Conservation (phyloP, 1,139 yeast species). For the Geotrichum europaeum region DNA sequence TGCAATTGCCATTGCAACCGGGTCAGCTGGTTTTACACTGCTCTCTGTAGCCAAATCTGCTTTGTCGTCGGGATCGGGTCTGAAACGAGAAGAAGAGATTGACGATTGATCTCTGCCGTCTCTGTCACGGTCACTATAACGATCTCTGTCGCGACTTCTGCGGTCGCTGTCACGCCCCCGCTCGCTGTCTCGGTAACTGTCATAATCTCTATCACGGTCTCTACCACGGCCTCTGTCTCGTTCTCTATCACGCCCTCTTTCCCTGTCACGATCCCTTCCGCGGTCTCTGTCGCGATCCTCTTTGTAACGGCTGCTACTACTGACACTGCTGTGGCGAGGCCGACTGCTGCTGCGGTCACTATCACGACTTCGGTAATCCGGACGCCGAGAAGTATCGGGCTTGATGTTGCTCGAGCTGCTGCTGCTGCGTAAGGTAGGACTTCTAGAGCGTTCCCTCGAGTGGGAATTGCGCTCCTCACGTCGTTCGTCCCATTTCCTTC, state of each 20-base stretch:
- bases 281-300: constrained; percentile 9
- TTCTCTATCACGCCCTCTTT: constrained; percentile 14
- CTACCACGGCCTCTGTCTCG: constrained; percentile 8
- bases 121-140: constrained; percentile 1
- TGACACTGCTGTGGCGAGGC: constrained; percentile 3
- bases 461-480: constrained; percentile 7
- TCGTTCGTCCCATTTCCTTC: constrained; percentile 16
- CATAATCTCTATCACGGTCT: constrained; percentile 15
- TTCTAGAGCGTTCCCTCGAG: constrained; percentile 5
- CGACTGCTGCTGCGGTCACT: constrained; percentile 9
- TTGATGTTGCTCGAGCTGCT: neutral
- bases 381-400: neutral
- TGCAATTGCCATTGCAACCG: constrained; percentile 31
- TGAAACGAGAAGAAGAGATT: neutral
- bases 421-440: constrained; percentile 3
- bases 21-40: constrained; percentile 21
- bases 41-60: neutral
- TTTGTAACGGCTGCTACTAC: constrained; percentile 1
- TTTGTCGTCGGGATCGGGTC: neutral
- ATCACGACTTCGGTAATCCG: neutral
- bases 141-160: constrained; percentile 9
- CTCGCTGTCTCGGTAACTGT: constrained; percentile 15
- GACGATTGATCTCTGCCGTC: neutral
- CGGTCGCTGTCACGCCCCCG: constrained; percentile 7
- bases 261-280: constrained; percentile 2